Percentiles rank a stretch among this genome's conserved stretches.
Evolutionary conservation across 352 stramenopile genomes (phyloP).

Genomic region (Phytophthora litchii): DNA sequence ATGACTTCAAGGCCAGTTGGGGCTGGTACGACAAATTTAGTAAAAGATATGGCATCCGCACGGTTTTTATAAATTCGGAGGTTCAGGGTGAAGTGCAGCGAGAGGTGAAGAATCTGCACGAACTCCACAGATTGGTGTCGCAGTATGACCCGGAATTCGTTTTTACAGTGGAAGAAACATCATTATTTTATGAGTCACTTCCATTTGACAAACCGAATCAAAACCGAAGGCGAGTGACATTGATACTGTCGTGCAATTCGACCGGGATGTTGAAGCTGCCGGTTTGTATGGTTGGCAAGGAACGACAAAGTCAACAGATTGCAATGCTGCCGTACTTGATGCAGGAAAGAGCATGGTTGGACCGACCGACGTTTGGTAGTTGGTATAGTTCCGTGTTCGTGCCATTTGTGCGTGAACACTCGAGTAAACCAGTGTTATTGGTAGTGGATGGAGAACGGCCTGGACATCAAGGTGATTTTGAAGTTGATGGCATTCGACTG

Average conservation of each 20-base stretch:
- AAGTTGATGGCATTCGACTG: slow-evolving; percentile 23
- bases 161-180: slow-evolving; percentile 38
- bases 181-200: slow-evolving; percentile 35
- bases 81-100: not conserved
- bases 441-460: slow-evolving; percentile 30
- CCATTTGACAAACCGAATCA: slow-evolving; percentile 21
- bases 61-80: slow-evolving; percentile 13
- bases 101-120: slow-evolving; percentile 20
- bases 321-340: slow-evolving; percentile 21
- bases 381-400: slow-evolving; percentile 38
- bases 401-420: slow-evolving; percentile 25
- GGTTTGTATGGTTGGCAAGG: slow-evolving; percentile 30
- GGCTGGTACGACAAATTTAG: slow-evolving; percentile 52
- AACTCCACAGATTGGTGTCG: slow-evolving; percentile 28
- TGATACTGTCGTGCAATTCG: slow-evolving; percentile 38
- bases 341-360: slow-evolving; percentile 38
- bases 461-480: slow-evolving; percentile 39
- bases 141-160: slow-evolving; percentile 37
- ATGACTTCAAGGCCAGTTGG: slow-evolving; percentile 41
- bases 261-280: slow-evolving; percentile 22
- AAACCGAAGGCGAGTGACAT: slow-evolving; percentile 16
- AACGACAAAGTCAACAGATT: not conserved
- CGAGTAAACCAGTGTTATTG: slow-evolving; percentile 31
- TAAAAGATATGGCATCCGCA: slow-evolving; percentile 32
- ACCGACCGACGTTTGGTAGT: slow-evolving; percentile 27